Conservation (phyloP, 1,284 basidiomycete genomes). For the Caloboletus firmus region DNA sequence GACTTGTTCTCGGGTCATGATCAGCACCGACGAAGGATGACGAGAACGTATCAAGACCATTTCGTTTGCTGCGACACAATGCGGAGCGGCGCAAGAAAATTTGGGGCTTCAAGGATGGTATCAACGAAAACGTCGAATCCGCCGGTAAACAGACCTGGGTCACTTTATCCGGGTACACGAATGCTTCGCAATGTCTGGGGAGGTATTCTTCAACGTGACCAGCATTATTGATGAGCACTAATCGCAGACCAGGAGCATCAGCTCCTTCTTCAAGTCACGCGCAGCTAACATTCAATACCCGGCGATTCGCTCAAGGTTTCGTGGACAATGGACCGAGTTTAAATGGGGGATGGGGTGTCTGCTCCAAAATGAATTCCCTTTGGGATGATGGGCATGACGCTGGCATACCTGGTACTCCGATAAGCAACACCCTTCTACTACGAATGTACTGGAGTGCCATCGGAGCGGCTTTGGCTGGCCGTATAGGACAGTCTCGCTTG, state of each 20-base stretch:
- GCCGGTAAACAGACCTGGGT: background rate
- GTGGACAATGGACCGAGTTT: background rate
- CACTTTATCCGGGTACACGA: background rate
- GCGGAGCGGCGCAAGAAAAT: background rate
- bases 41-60: background rate
- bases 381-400: background rate
- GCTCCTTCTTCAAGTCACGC: background rate
- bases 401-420: conserved; percentile 4
- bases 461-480: background rate
- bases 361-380: background rate
- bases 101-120: background rate
- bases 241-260: background rate
- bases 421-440: background rate
- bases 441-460: no score
- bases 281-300: background rate
- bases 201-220: background rate
- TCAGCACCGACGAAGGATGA: background rate
- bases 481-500: background rate
- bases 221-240: background rate
- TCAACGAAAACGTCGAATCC: background rate
- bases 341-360: background rate
- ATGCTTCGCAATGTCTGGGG: background rate
- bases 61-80: background rate
- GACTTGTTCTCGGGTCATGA: background rate
- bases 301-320: background rate